Evolutionary conservation across 192 early-diverging fungal species (phyloP).

Genomic region (Geranomyces michiganensis): DNA sequence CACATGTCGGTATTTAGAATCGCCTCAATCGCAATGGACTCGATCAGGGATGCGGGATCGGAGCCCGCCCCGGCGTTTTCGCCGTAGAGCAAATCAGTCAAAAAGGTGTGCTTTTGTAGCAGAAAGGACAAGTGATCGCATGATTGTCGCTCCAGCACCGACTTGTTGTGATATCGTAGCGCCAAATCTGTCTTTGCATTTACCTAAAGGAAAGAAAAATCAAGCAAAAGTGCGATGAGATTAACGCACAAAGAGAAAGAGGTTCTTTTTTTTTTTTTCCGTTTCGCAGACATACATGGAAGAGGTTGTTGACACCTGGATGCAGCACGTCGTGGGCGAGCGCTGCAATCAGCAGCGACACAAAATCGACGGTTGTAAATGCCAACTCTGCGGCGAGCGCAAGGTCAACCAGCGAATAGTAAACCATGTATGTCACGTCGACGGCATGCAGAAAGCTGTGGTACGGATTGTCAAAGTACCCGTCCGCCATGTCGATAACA

Average conservation of each 20-base stretch:
- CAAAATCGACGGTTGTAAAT: constrained; percentile 65
- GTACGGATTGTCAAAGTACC: constrained; percentile 86
- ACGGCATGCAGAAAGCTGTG: constrained; percentile 92
- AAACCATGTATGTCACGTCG: constrained; percentile 84
- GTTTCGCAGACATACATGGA: constrained; percentile 39
- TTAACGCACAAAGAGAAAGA: not conserved
- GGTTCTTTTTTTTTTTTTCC: not conserved
- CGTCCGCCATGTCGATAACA: constrained; percentile 76
- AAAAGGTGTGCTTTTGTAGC: constrained; percentile 71
- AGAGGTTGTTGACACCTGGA: constrained; percentile 92
- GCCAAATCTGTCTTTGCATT: constrained; percentile 82
- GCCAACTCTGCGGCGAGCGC: constrained; percentile 67
- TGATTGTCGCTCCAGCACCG: constrained; percentile 87
- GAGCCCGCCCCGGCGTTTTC: constrained; percentile 4
- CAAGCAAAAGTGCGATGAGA: too few relatives aligned
- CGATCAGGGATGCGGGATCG: constrained; percentile 38
- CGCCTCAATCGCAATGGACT: constrained; percentile 61
- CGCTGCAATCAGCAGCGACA: constrained; percentile 77
- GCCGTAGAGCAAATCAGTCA: constrained; percentile 38
- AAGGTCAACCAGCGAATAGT: constrained; percentile 74
- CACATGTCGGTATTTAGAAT: constrained; percentile 93
- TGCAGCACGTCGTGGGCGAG: constrained; percentile 87
- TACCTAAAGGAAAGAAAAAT: constrained; percentile 71
- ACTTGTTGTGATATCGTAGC: constrained; percentile 70
- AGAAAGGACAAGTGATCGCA: constrained; percentile 75